Conservation (phyloP, 2,329 filamentous ascomycete genomes). For the Colletotrichum destructivum region DNA sequence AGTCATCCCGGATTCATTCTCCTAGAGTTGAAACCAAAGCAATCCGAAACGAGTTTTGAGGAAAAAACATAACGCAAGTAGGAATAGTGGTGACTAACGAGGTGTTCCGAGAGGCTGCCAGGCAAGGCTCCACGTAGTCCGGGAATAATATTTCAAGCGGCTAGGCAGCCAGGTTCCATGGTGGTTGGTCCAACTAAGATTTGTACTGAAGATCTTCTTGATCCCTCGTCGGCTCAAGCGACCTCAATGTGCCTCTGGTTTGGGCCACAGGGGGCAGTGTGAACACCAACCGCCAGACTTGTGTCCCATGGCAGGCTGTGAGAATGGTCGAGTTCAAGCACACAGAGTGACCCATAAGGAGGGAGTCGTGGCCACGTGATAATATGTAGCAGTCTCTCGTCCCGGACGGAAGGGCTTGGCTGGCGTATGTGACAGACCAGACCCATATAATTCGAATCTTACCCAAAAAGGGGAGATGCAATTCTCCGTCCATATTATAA, state of each 20-base stretch:
- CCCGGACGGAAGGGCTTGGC: slow-evolving; percentile 15
- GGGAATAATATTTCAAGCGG: neutral
- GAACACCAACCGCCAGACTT: slow-evolving; percentile 36
- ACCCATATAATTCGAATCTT: slow-evolving; percentile 12
- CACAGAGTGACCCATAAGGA: neutral
- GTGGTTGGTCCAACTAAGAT: neutral
- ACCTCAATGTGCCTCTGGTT: neutral
- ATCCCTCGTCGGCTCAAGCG: neutral
- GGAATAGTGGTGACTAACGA: slow-evolving; percentile 42
- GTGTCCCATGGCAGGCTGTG: slow-evolving; percentile 40
- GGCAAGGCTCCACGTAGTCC: slow-evolving; percentile 15
- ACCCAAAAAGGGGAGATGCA: slow-evolving; percentile 21
- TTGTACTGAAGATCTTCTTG: neutral
- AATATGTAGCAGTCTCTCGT: neutral
- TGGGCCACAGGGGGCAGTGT: neutral
- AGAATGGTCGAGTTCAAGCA: slow-evolving; percentile 20
- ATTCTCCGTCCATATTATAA: slow-evolving; percentile 16
- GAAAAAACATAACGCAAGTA: slow-evolving; percentile 1
- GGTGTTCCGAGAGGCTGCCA: slow-evolving; percentile 18
- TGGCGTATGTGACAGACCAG: neutral
- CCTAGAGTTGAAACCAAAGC: neutral
- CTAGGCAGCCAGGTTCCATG: slow-evolving; percentile 18
- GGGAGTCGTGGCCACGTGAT: neutral
- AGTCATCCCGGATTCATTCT: slow-evolving; percentile 33
- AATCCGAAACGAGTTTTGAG: neutral